These are phyloP conservation scores for Penicillium corylophilum DNA, from an alignment of 2,329 filamentous ascomycete genomes.

Conservation along the genomic window DNA sequence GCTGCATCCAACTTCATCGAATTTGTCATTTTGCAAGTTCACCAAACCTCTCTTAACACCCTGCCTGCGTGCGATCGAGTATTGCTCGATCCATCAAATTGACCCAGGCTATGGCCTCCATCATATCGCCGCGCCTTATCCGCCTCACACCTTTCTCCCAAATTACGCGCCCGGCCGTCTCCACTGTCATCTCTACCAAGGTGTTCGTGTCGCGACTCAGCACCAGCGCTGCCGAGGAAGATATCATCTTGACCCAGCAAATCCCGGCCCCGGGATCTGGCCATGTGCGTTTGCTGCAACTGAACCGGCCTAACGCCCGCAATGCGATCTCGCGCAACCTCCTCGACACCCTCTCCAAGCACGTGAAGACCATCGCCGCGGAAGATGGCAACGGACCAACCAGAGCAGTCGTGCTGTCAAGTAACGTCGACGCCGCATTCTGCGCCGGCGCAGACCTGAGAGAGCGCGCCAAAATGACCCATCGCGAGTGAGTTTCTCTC, in stretches of 20 bases:
- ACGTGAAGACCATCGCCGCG: slow-evolving; percentile 69
- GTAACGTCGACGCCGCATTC: slow-evolving; percentile 81
- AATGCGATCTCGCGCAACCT: slow-evolving; percentile 87
- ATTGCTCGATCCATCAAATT: not conserved
- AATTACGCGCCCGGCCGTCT: slow-evolving; percentile 15
- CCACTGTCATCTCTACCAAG: slow-evolving; percentile 22
- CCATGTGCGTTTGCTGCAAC: slow-evolving; percentile 80
- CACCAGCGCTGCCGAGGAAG: slow-evolving; percentile 31
- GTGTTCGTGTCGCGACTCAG: slow-evolving; percentile 36
- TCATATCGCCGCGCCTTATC: slow-evolving; percentile 35
- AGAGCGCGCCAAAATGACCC: slow-evolving; percentile 73
- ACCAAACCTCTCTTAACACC: not conserved
- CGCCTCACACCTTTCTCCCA: slow-evolving; percentile 25
- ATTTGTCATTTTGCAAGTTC: not conserved
- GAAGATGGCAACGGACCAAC: slow-evolving; percentile 62
- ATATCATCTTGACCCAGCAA: slow-evolving; percentile 65
- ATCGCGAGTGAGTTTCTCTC: slow-evolving; percentile 64
- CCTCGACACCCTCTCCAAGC: slow-evolving; percentile 66
- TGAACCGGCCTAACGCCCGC: slow-evolving; percentile 80
- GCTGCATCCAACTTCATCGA: slow-evolving; percentile 6
- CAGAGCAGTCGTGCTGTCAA: slow-evolving; percentile 78
- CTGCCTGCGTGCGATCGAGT: slow-evolving; percentile 8
- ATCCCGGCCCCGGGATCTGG: slow-evolving; percentile 76
- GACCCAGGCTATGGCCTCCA: slow-evolving; percentile 14
- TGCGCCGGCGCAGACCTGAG: slow-evolving; percentile 95